phyloP scores from a whole-genome alignment of 495 filamentous ascomycete genomes.

The Thozetella sp. region DNA sequence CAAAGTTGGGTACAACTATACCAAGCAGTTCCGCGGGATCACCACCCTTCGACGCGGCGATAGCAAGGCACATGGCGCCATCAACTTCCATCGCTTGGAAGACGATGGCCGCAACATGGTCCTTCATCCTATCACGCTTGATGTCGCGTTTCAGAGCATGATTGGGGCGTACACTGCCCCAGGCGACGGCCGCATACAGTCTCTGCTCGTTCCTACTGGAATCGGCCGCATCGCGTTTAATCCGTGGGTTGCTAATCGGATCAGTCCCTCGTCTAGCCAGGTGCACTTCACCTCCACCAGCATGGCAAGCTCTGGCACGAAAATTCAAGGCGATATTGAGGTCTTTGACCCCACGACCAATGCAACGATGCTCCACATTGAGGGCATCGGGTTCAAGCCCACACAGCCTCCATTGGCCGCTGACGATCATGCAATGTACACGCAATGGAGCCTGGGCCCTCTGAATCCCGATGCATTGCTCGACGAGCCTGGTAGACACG shows the following conservation, averaged over 20 bases:
- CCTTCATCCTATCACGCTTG: conserved; percentile 27
- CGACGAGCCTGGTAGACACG: background rate
- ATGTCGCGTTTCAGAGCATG: conserved; percentile 25
- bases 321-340: conserved; percentile 15
- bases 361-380: conserved; percentile 11
- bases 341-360: conserved; percentile 8
- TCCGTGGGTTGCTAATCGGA: too few species aligned
- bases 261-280: background rate
- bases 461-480: conserved; percentile 5
- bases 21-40: conserved; percentile 8
- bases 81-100: too few species aligned
- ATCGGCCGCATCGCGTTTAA: conserved; percentile 18
- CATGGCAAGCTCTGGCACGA: background rate
- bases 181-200: conserved; percentile 15
- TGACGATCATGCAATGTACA: conserved; percentile 11
- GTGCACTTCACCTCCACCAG: background rate
- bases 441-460: conserved; percentile 1
- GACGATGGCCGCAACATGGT: background rate
- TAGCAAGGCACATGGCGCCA: background rate
- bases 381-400: conserved; percentile 13
- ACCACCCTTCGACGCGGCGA: background rate
- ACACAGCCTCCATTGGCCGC: conserved; percentile 7
- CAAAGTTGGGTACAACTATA: conserved; percentile 8
- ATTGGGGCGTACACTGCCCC: conserved; percentile 21
- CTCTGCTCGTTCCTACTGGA: conserved; percentile 19